Percentiles rank a stretch among this genome's conserved stretches.
These are phyloP conservation scores for Venturia nashicola DNA, from an alignment of 2,329 filamentous ascomycete species.

Conservation along the genomic window DNA sequence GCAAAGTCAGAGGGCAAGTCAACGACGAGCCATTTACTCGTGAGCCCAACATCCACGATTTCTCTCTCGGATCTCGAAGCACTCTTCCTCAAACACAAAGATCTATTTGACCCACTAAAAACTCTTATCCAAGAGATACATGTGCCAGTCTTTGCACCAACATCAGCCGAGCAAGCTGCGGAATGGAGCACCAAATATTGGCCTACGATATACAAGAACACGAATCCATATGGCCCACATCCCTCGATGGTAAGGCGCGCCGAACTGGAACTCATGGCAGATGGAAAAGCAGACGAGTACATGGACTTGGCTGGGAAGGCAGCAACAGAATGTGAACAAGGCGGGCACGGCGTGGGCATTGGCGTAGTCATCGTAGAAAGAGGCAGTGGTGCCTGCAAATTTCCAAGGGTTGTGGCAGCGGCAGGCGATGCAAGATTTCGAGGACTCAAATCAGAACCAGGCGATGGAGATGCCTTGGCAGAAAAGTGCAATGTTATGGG, in stretches of 20 bases:
- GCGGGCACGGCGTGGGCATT: slow-evolving; percentile 53
- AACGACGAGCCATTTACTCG: slow-evolving; percentile 28
- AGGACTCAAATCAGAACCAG: slow-evolving; percentile 21
- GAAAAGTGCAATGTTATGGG: slow-evolving; percentile 59
- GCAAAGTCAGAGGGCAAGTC: not conserved
- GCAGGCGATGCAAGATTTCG: slow-evolving; percentile 67
- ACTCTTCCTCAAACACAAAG: slow-evolving; percentile 21
- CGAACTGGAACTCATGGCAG: slow-evolving; percentile 53
- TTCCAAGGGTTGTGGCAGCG: slow-evolving; percentile 51
- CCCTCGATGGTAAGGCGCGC: slow-evolving; percentile 60
- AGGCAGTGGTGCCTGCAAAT: slow-evolving; percentile 21
- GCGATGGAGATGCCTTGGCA: not conserved
- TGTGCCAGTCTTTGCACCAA: slow-evolving; percentile 62
- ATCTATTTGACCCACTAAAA: not conserved
- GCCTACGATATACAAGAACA: slow-evolving; percentile 78
- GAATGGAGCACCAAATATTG: slow-evolving; percentile 68
- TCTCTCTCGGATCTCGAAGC: slow-evolving; percentile 39
- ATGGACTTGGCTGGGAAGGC: slow-evolving; percentile 55
- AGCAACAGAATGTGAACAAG: slow-evolving; percentile 44
- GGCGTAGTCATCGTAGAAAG: slow-evolving; percentile 61
- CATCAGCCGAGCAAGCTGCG: slow-evolving; percentile 61
- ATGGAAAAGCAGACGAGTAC: slow-evolving; percentile 40
- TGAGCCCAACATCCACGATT: slow-evolving; percentile 39
- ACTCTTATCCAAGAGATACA: slow-evolving; percentile 32
- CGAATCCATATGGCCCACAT: slow-evolving; percentile 75